These are phyloP conservation scores for Pelagophyceae sp. DNA, from an alignment of 352 stramenopile genomes.

Conservation along the genomic window DNA sequence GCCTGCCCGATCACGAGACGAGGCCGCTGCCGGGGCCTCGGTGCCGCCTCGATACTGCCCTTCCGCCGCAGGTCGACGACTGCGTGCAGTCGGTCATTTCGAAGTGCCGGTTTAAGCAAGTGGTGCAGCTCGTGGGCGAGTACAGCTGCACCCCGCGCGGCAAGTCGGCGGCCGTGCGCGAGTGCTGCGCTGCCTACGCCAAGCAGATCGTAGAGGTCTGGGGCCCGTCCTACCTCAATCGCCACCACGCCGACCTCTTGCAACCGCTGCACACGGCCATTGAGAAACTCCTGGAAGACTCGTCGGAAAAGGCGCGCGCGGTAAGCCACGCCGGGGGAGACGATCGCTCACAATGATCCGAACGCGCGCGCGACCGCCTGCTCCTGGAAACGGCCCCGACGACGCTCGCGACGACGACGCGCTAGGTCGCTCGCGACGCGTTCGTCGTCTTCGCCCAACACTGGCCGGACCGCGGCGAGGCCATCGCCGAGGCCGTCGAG, in stretches of 20 bases:
- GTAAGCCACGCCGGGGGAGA: no score
- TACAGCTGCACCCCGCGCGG: neutral
- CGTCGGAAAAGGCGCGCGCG: neutral
- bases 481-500: neutral
- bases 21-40: no score
- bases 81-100: neutral
- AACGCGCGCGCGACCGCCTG: no score
- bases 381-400: no score
- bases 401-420: no score
- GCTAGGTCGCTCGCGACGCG: conserved; percentile 2
- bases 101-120: neutral
- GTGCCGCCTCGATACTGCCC: no score
- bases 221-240: neutral
- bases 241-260: no score
- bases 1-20: no score
- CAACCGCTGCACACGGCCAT: no score
- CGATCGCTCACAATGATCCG: no score
- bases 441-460: neutral
- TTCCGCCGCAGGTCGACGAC: no score
- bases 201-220: neutral
- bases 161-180: neutral
- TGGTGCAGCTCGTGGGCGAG: neutral
- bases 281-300: neutral
- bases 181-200: conserved; percentile 2
- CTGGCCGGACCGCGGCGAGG: neutral